These are phyloP conservation scores for Penicillium carneum DNA, from an alignment of 2,329 filamentous ascomycete genomes.

Conservation along the genomic window DNA sequence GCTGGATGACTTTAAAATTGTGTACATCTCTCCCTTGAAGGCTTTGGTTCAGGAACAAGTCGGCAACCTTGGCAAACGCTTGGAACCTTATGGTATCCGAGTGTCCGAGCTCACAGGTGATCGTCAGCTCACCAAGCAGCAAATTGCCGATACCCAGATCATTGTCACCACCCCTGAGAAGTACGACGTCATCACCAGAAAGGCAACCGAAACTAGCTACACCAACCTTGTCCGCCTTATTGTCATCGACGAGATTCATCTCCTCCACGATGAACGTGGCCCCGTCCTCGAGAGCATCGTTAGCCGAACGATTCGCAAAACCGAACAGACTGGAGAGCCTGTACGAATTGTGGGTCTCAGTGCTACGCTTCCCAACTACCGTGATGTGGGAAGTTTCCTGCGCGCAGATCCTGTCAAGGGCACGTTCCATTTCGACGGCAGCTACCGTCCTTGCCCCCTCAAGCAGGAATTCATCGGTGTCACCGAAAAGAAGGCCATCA, in stretches of 20 bases:
- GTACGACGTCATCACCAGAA: slow-evolving; percentile 98
- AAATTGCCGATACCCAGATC: slow-evolving; percentile 96
- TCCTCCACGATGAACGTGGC: slow-evolving; percentile 95
- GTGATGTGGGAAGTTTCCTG: slow-evolving; percentile 92
- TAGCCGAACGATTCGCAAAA: slow-evolving; percentile 87
- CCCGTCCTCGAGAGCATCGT: slow-evolving; percentile 97
- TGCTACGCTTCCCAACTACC: slow-evolving; percentile 94
- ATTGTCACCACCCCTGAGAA: slow-evolving; percentile 99
- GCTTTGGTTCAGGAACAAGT: slow-evolving; percentile 97
- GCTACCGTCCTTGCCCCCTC: slow-evolving; percentile 89
- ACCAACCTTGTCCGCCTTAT: slow-evolving; percentile 95
- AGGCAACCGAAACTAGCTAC: slow-evolving; percentile 94
- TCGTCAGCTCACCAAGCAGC: slow-evolving; percentile 96
- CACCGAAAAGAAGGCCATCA: slow-evolving; percentile 97
- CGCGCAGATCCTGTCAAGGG: slow-evolving; percentile 85
- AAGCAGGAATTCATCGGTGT: slow-evolving; percentile 97
- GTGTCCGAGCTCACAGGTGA: slow-evolving; percentile 97
- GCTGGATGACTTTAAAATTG: slow-evolving; percentile 95
- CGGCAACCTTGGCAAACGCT: slow-evolving; percentile 90
- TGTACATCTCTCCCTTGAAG: slow-evolving; percentile 95
- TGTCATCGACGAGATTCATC: slow-evolving; percentile 97
- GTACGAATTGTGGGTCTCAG: slow-evolving; percentile 91
- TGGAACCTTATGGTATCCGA: slow-evolving; percentile 88
- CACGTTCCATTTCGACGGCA: slow-evolving; percentile 94
- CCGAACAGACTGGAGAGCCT: slow-evolving; percentile 90